Evolutionary conservation across 2,329 filamentous ascomycete genomes (phyloP).

Genomic region (Sarocladiaceae sp.): DNA sequence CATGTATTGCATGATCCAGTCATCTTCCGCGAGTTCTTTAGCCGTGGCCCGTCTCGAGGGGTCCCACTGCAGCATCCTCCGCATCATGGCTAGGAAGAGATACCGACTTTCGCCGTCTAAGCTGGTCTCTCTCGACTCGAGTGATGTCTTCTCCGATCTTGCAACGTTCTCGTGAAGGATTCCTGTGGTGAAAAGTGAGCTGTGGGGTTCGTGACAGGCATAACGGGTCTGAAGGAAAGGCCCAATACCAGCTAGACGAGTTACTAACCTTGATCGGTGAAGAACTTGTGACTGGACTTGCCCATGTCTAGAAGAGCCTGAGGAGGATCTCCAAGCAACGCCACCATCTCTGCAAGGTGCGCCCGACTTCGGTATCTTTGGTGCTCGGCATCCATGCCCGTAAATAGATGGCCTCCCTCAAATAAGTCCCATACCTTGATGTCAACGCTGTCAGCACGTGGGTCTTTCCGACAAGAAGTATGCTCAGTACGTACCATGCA

Average conservation of each 20-base stretch:
- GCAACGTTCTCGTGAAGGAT: constrained; percentile 20
- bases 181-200: constrained; percentile 17
- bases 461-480: neutral
- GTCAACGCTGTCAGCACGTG: neutral
- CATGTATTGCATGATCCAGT: constrained; percentile 25
- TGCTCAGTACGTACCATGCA: constrained; percentile 37
- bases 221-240: neutral
- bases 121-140: constrained; percentile 31
- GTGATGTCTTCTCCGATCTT: constrained; percentile 4
- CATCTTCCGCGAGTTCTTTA: constrained; percentile 22
- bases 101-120: constrained; percentile 26
- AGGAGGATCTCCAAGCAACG: constrained; percentile 39
- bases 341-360: constrained; percentile 45
- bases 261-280: constrained; percentile 28
- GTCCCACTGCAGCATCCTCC: constrained; percentile 33
- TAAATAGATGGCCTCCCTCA: constrained; percentile 40
- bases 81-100: constrained; percentile 29
- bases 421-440: constrained; percentile 43
- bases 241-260: neutral
- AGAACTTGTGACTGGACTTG: constrained; percentile 30
- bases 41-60: constrained; percentile 25
- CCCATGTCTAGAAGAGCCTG: constrained; percentile 27
- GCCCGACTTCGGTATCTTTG: constrained; percentile 36
- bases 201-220: neutral
- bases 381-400: constrained; percentile 31